Conservation (phyloP, 1,139 yeast species). For the Wickerhamomyces sp. region DNA sequence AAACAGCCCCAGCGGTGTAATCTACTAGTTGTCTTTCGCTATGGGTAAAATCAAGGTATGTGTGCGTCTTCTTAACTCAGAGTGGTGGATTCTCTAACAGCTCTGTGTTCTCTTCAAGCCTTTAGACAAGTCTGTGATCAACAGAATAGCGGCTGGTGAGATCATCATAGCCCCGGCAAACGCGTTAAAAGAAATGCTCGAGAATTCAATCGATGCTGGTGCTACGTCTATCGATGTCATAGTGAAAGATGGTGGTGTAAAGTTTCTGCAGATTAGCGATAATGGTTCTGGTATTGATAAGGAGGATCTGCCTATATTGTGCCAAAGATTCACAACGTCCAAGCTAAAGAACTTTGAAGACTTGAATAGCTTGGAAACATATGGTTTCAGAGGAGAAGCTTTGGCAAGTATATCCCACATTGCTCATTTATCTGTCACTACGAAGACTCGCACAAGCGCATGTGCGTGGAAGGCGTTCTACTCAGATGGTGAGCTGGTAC, state of each 20-base stretch:
- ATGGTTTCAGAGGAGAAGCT: constrained; percentile 85
- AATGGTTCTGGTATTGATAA: constrained; percentile 69
- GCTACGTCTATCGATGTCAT: constrained; percentile 58
- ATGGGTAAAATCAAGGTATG: neutral
- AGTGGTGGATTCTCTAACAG: neutral
- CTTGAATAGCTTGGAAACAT: constrained; percentile 44
- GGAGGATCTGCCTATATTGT: constrained; percentile 54
- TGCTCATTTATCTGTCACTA: constrained; percentile 66
- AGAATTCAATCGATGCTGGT: constrained; percentile 75
- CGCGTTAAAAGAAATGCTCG: constrained; percentile 71
- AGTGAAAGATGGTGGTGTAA: constrained; percentile 61
- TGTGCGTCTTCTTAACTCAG: neutral
- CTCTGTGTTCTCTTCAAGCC: constrained; percentile 4
- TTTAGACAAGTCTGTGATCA: constrained; percentile 67
- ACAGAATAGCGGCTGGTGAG: constrained; percentile 96
- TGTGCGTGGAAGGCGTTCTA: constrained; percentile 70
- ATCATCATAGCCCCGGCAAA: constrained; percentile 91
- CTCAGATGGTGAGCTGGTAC: constrained; percentile 52
- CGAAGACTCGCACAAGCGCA: constrained; percentile 55
- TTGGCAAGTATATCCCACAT: constrained; percentile 65
- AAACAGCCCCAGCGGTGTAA: too few species aligned
- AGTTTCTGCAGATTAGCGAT: constrained; percentile 61
- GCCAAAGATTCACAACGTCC: constrained; percentile 71
- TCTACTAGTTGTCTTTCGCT: too few species aligned
- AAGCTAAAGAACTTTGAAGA: constrained; percentile 53